These are phyloP conservation scores for Larix kaempferi DNA, from an alignment of 75 land plant genomes.

Conservation along the genomic window DNA sequence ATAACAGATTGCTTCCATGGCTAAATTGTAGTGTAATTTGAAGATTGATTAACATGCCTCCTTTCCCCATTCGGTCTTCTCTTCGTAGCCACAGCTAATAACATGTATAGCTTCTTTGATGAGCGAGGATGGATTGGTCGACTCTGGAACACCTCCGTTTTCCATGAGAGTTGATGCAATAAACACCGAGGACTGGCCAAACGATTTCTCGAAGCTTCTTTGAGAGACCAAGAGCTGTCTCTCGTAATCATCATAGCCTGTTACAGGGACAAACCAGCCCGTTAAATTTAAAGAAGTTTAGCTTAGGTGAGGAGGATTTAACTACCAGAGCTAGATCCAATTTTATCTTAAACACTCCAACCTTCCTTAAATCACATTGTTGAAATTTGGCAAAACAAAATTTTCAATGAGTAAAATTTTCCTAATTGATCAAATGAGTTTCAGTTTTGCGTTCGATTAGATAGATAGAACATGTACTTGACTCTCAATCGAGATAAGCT, in stretches of 20 bases:
- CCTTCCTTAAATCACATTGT: no score
- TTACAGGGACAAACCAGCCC: neutral
- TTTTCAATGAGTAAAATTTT: no score
- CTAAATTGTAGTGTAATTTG: no score
- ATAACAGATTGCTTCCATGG: no score
- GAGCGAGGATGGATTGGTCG: conserved; percentile 36
- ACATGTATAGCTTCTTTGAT: conserved; percentile 73
- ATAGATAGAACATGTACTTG: no score
- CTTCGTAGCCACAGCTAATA: conserved; percentile 71
- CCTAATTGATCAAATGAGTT: no score
- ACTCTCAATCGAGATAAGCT: no score
- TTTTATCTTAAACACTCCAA: no score
- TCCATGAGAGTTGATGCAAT: conserved; percentile 68
- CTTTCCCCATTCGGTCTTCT: conserved; percentile 68
- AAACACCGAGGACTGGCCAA: conserved; percentile 60
- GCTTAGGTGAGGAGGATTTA: no score
- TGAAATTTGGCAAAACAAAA: no score
- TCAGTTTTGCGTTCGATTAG: no score
- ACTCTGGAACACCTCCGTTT: conserved; percentile 56
- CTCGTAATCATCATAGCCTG: conserved; percentile 65
- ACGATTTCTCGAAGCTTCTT: conserved; percentile 58
- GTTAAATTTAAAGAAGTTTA: neutral
- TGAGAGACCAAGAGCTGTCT: conserved; percentile 53
- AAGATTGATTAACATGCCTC: conserved; percentile 22
- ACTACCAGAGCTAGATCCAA: no score